Base-by-base conservation (phyloP, 495 filamentous ascomycete species). In the Neurospora hispaniola region DNA sequence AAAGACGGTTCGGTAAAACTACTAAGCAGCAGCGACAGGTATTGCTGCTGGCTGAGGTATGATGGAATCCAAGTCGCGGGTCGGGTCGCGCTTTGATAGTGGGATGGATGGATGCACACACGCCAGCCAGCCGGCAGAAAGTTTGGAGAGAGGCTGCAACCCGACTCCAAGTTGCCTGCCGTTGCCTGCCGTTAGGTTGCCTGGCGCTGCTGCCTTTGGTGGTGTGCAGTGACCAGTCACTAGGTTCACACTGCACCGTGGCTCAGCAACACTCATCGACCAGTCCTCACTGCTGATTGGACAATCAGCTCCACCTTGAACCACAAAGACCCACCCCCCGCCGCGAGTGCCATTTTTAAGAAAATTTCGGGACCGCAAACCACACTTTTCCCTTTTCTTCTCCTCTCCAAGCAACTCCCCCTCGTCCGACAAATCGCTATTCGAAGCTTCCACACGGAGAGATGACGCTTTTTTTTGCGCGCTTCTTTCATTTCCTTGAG, bases 371-470 rank as follows among this genome's bases (percentile, higher is more conserved):
- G 39, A 35, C 62, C 62, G 70, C 66, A 72, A 69, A 69, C 73
- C 41, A 59, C 20, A 73, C 72, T 73, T 76, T 62, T 74, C 78
- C 76, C 74, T 82, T 84, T 74, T 71, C 66, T 71, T 77, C 82
- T 77, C 80, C 79, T 81, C 81, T 84, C 74, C 71, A 83, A 85
- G 54, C 54, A 80, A 70, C 88, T 3, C 89, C 91, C 91, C 89
- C 93, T 97, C 94, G 95, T 89, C 93, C 95, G 89, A 97, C 94
- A 91, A 92, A 97, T 98, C 96, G 96, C 94, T 93, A 89, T 96
- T 79, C 94, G 91, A 97, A 98, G 96, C 94, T 92, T 81, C 96
- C 96, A 91, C 85, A 96, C 93, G 90, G 92, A 96, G 89, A 89
- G 82, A 80, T 81, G 73, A 75, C 75, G 76, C 75, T 42, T 78